Base-by-base conservation (phyloP, 768 basidiomycete genomes). In the Saitozyma sp. region DNA sequence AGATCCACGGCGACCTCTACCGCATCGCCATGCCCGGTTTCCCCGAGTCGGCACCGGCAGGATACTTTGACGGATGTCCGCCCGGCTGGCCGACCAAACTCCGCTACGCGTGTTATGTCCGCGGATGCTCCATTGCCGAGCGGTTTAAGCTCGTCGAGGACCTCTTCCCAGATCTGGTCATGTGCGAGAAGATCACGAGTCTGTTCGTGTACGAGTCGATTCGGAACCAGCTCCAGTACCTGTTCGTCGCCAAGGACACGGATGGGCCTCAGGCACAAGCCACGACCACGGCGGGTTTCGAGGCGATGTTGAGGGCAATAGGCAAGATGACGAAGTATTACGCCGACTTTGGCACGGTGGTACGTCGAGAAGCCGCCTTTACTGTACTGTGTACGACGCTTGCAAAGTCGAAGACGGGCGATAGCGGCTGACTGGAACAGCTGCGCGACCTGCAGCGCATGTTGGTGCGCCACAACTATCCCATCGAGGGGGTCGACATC, bases 21-120 rank as follows among this genome's bases (percentile, higher is more conserved):
- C 55, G 55, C 6, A 56, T 56, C 13, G 17, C 55, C 16, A n/a
- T 56, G 38, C 55, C 55, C 40, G 55, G 55, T 40, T 56, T 56
- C 19, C 40, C 38, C 4, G 55, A 56, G 17, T 56, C 55, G 45
- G 45, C 45, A 13, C 45, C 45, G 45, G 13, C 45, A 11, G 45
- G n/a, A 11, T 17, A 13, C 13, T 17, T 46, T 11, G 45, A 11
- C 11, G 45, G n/a, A 13, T 11, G 13, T 3, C 45, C 45, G 13
- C 45, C 45, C 2, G 45, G n/a, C 11, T 46, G 45, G 45, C 45
- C n/a, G 13, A 17, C 11, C 45, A 46, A 46, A 17, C 45, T 46
- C 45, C 45, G 45, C 13, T 13, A 11, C 6, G 45, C 13, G 13
- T 46, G 45, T 17, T 46, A 46, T 46, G n/a, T 11, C 45, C 45